A percentile compares a stretch with the other conserved stretches of the same genome.
These are phyloP conservation scores for Cucurbita ficifolia DNA, from an alignment of 306 rosid species.

Conservation along the genomic window DNA sequence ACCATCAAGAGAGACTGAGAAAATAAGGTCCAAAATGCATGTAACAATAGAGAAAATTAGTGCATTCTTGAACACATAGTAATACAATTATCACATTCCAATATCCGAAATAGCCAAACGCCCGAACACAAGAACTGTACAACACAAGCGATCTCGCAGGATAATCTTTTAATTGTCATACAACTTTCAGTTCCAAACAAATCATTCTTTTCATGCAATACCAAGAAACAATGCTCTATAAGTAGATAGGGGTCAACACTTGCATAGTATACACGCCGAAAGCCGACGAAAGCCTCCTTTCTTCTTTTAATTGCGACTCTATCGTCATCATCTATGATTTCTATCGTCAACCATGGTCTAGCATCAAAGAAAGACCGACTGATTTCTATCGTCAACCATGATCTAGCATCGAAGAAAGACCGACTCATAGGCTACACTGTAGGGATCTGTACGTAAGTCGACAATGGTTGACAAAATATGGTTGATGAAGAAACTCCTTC, in stretches of 20 bases:
- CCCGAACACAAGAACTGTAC: background rate
- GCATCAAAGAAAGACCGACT: background rate
- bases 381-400: background rate
- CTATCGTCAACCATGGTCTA: background rate
- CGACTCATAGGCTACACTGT: background rate
- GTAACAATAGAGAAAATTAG: too few relatives aligned
- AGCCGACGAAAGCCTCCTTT: background rate
- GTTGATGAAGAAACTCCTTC: background rate
- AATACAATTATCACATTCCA: constrained; percentile 1
- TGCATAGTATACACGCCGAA: background rate
- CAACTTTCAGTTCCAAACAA: background rate
- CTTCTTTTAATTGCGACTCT: background rate
- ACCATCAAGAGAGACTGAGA: too few relatives aligned
- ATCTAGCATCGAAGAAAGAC: background rate
- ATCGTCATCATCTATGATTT: background rate
- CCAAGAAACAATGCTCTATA: background rate
- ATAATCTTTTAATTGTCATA: background rate
- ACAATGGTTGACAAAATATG: background rate
- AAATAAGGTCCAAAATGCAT: too few relatives aligned
- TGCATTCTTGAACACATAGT: too few relatives aligned
- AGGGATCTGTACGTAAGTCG: background rate
- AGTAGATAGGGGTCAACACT: background rate
- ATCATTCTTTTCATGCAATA: background rate
- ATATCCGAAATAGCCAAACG: background rate
- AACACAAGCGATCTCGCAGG: background rate